phyloP scores from a whole-genome alignment of 129 eudicot species.

The Heracleum sosnowskyi region DNA sequence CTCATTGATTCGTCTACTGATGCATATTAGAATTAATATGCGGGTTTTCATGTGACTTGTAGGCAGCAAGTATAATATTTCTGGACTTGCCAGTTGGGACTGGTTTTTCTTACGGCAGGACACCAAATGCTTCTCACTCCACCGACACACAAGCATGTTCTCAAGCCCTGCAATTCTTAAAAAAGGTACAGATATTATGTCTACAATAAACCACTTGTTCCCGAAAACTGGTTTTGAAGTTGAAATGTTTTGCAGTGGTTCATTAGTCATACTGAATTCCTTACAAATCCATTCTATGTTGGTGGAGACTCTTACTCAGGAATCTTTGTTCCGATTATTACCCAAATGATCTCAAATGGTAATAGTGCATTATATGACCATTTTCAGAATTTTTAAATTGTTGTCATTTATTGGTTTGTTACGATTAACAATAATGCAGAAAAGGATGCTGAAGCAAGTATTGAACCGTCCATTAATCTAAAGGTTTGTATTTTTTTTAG shows the following conservation, averaged over 20 bases:
- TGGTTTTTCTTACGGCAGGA: constrained; percentile 34
- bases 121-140: constrained; percentile 11
- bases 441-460: constrained; percentile 21
- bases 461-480: constrained; percentile 30
- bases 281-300: constrained; percentile 29
- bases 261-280: constrained; percentile 10
- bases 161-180: constrained; percentile 16
- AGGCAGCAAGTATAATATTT: constrained; percentile 28
- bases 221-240: background rate
- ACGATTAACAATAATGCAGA: constrained; percentile 22
- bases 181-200: constrained; percentile 16
- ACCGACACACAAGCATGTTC: constrained; percentile 9
- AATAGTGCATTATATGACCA: background rate
- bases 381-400: background rate
- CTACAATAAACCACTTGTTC: background rate
- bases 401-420: background rate
- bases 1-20: background rate
- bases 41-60: background rate
- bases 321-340: constrained; percentile 21
- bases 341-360: constrained; percentile 26
- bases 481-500: constrained; percentile 24
- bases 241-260: constrained; percentile 31
- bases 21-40: background rate
- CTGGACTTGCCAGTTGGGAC: constrained; percentile 36
- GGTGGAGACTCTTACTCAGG: constrained; percentile 50